Evolutionary conservation across 495 filamentous ascomycete genomes (phyloP).

Genomic region (Daldinia concentrica): DNA sequence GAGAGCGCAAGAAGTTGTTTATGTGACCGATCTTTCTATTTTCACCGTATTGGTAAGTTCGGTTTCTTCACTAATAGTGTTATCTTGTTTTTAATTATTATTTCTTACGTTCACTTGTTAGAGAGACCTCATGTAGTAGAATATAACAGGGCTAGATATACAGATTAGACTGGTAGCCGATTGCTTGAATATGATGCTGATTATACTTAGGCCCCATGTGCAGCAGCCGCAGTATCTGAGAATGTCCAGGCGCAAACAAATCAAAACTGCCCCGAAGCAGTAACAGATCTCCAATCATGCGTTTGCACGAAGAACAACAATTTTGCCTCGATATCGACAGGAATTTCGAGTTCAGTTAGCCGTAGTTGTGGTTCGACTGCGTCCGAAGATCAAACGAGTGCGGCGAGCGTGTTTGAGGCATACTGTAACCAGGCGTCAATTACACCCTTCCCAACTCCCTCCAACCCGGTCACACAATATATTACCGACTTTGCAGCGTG

Average conservation of each 20-base stretch:
- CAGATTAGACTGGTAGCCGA: background rate
- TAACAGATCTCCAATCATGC: conserved; percentile 56
- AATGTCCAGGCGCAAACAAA: conserved; percentile 53
- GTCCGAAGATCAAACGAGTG: conserved; percentile 57
- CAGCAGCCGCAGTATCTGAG: conserved; percentile 51
- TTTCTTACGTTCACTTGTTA: background rate
- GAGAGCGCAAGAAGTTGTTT: conserved; percentile 47
- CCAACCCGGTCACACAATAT: conserved; percentile 51
- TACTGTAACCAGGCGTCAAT: conserved; percentile 58
- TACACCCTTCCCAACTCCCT: conserved; percentile 50
- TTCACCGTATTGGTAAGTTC: conserved; percentile 52
- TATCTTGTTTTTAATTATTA: background rate
- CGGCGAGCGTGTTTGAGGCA: conserved; percentile 52
- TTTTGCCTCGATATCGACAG: conserved; percentile 50
- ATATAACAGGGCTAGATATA: no score
- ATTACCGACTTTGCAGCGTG: conserved; percentile 59
- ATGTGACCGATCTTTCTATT: conserved; percentile 56
- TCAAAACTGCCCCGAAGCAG: conserved; percentile 51
- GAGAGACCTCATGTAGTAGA: background rate
- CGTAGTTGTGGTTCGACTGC: conserved; percentile 55
- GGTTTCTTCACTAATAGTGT: background rate
- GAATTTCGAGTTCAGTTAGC: conserved; percentile 51
- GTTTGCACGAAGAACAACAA: conserved; percentile 61
- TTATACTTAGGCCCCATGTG: conserved; percentile 57
- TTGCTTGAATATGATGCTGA: conserved; percentile 16